phyloP scores from a whole-genome alignment of 371 early-diverging fungal genomes.

The Syncephalastrum monosporum region DNA sequence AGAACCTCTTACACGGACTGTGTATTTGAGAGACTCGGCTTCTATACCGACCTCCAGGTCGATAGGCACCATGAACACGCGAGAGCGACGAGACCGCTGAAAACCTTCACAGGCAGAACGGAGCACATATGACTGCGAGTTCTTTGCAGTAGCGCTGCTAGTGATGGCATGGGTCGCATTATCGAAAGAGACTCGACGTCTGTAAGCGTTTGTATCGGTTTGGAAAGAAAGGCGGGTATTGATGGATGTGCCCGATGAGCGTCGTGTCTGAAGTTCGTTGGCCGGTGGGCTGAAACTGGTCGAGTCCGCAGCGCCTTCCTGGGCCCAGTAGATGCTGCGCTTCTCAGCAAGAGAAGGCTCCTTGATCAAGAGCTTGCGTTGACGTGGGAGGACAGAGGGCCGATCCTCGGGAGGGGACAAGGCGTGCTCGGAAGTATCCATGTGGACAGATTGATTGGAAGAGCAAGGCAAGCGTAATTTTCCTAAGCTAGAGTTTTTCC shows the following conservation, averaged over 20 bases:
- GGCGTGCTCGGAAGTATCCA: too few relatives aligned
- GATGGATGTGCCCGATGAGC: too few relatives aligned
- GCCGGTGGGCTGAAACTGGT: too few relatives aligned
- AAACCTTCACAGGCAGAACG: conserved; percentile 19
- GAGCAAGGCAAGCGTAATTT: not conserved
- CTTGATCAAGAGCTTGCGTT: not conserved
- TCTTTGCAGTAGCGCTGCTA: conserved; percentile 1
- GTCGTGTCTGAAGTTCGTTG: too few relatives aligned
- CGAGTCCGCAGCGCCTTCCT: too few relatives aligned
- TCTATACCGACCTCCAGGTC: conserved; percentile 16
- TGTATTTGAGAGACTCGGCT: conserved; percentile 16
- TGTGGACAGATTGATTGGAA: not conserved
- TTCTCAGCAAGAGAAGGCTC: too few relatives aligned
- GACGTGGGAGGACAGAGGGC: not conserved
- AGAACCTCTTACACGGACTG: conserved; percentile 17
- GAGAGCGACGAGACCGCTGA: conserved; percentile 15
- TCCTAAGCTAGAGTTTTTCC: not conserved
- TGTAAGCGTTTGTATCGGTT: conserved; percentile 8
- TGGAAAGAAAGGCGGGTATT: conserved; percentile 5
- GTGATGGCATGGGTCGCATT: conserved; percentile 9
- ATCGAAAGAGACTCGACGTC: conserved; percentile 31
- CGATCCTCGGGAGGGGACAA: not conserved
- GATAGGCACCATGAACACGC: conserved; percentile 26
- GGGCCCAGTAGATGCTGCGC: too few relatives aligned
- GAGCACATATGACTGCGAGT: conserved; percentile 18